Conservation (phyloP, 2,329 filamentous ascomycete species). For the Ramularia endophylla region DNA sequence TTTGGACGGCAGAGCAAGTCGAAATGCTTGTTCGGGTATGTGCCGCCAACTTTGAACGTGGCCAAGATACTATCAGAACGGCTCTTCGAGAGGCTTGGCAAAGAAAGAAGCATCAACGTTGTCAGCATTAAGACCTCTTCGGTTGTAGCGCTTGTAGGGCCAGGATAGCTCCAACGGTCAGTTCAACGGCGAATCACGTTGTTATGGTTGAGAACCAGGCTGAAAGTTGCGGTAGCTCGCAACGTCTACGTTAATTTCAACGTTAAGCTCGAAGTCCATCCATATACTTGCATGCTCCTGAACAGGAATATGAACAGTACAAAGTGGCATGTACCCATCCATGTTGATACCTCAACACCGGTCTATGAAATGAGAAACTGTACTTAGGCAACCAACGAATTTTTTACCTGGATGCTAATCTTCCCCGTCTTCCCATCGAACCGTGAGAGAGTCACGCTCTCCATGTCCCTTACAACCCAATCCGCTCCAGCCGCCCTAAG, state of each 20-base stretch:
- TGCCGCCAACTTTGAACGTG: slow-evolving; percentile 24
- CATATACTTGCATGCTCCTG: too few relatives aligned
- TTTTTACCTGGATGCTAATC: slow-evolving; percentile 61
- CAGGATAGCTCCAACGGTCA: too few relatives aligned
- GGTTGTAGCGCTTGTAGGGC: too few relatives aligned
- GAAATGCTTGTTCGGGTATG: slow-evolving; percentile 29
- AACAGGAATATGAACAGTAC: too few relatives aligned
- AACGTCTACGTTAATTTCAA: background rate
- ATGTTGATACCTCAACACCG: background rate
- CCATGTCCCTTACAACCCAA: slow-evolving; percentile 77
- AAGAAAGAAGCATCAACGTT: slow-evolving; percentile 14
- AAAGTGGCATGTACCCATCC: background rate
- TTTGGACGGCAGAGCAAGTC: slow-evolving; percentile 32
- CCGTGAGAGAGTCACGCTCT: slow-evolving; percentile 60
- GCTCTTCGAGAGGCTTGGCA: slow-evolving; percentile 20
- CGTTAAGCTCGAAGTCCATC: too few relatives aligned
- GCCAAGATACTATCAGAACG: slow-evolving; percentile 22
- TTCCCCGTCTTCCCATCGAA: slow-evolving; percentile 50
- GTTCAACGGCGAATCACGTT: too few relatives aligned
- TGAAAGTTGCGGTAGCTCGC: too few relatives aligned
- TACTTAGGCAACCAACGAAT: slow-evolving; percentile 44
- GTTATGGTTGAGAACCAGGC: too few relatives aligned
- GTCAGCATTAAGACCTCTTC: too few relatives aligned
- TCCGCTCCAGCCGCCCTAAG: slow-evolving; percentile 72
- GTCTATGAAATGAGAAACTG: background rate